These are phyloP conservation scores for Tilletia caries DNA, from an alignment of 1,284 basidiomycete species.

Conservation along the genomic window DNA sequence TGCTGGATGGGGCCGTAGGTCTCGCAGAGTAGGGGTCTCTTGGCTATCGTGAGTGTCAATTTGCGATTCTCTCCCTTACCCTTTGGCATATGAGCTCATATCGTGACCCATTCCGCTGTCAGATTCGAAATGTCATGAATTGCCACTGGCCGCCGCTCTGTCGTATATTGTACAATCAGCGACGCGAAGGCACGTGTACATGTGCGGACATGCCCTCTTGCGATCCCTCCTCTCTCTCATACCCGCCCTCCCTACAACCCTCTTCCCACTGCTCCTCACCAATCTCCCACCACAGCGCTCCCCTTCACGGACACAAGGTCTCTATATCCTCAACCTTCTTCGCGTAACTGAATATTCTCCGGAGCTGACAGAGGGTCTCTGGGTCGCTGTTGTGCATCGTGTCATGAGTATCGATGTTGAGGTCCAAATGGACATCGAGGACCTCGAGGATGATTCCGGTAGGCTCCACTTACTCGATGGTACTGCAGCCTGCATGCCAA, in stretches of 20 bases:
- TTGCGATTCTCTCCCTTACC: too few species aligned
- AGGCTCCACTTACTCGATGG: constrained; percentile 55
- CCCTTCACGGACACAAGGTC: constrained; percentile 72
- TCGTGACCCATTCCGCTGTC: background rate
- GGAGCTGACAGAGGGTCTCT: constrained; percentile 77
- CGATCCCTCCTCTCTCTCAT: constrained; percentile 80
- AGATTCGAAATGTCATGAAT: constrained; percentile 5
- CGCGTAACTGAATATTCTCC: constrained; percentile 83
- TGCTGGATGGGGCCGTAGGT: too few species aligned
- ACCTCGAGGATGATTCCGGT: constrained; percentile 69
- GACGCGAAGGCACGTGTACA: constrained; percentile 78
- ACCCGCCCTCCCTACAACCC: constrained; percentile 56
- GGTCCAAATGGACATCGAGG: constrained; percentile 91
- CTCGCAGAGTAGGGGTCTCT: too few species aligned
- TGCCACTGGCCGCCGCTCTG: background rate
- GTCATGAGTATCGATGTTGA: constrained; percentile 96
- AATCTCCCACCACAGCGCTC: constrained; percentile 93
- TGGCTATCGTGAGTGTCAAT: constrained; percentile 71
- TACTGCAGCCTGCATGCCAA: constrained; percentile 12
- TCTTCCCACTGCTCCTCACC: constrained; percentile 77
- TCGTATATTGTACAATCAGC: constrained; percentile 1
- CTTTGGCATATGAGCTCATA: background rate
- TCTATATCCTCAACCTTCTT: constrained; percentile 87
- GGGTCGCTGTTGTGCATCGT: constrained; percentile 80
- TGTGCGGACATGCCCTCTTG: constrained; percentile 79